Percentiles rank a stretch among this genome's conserved stretches.
Conservation (phyloP, 2,329 filamentous ascomycete genomes). For the Sporothrix luriei region DNA sequence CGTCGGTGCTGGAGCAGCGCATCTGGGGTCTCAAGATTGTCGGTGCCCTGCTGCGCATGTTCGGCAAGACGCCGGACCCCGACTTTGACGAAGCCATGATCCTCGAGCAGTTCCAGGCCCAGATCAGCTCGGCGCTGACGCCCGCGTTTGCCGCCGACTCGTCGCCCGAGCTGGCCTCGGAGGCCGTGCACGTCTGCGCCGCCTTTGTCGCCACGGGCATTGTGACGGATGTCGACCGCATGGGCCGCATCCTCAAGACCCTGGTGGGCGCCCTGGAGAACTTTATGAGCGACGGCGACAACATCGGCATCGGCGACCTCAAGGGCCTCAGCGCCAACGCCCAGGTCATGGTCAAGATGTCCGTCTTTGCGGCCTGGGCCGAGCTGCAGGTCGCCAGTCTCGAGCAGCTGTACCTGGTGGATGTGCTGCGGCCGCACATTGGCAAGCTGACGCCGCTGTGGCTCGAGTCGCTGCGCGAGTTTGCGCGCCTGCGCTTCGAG, state of each 20-base stretch:
- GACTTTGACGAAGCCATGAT: conserved; percentile 97
- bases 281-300: conserved; percentile 70
- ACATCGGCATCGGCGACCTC: conserved; percentile 86
- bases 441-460: conserved; percentile 88
- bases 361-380: conserved; percentile 95
- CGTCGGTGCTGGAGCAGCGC: conserved; percentile 83
- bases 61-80: conserved; percentile 91
- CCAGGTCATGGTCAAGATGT: conserved; percentile 97
- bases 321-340: conserved; percentile 93
- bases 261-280: conserved; percentile 89
- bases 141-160: conserved; percentile 96
- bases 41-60: conserved; percentile 90
- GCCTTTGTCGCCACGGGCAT: conserved; percentile 97
- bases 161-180: conserved; percentile 90
- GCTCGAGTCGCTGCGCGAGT: conserved; percentile 90
- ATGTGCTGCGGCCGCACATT: conserved; percentile 88
- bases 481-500: conserved; percentile 86
- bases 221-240: conserved; percentile 95
- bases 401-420: conserved; percentile 84
- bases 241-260: conserved; percentile 95
- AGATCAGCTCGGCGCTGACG: conserved; percentile 94
- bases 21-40: conserved; percentile 93
- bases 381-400: conserved; percentile 93
- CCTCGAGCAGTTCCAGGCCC: conserved; percentile 96
- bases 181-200: conserved; percentile 97